Base-by-base conservation (phyloP, 768 basidiomycete species). In the Galerina marginata region DNA sequence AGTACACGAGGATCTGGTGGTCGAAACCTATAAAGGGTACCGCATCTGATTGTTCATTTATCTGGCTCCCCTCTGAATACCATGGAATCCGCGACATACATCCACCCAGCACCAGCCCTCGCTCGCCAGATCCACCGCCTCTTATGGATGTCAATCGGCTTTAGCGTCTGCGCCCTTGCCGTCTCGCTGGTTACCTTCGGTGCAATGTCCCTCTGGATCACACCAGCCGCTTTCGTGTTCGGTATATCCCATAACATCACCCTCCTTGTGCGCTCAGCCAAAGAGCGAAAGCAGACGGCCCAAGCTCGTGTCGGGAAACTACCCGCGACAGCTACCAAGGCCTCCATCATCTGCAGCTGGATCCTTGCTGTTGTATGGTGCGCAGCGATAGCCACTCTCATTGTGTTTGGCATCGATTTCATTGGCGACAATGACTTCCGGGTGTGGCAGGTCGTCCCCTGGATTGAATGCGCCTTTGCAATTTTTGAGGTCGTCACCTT, bases 181-280 rank as follows among this genome's bases (percentile, higher is more conserved):
- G 36, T 59, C 9, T 51, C 58, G 11, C 14, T 59, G 20, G 38
- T 33, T 40, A 15, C 33, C 15, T 38, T 52, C 50, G 58, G 49
- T 7, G 6, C 16, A 33, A 39, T 59, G n/a, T 59, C 58, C 5
- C 2, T 59, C 10, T 59, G 42, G 44, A 37, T 59, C 10, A 9
- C 42, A 10, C 50, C 40, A 2, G 26, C 36, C n/a, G 42, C 50
- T 6, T 44, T 51, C 14, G 26, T 38, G 4, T 29, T 59, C 49
- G 10, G 26, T n/a, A 40, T 59, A 23, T 40, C 50, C 38, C 58
- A 59, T 16, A 40, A 59, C 20, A 52, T 59, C 49, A 59, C 58
- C 26, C 23, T 59, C 49, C 58, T 59, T 48, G 42, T 44, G 2
- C 48, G 37, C 29, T 43, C 58, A 3, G 12, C 25, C 4, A 33